These are phyloP conservation scores for Didymella glomerata DNA, from an alignment of 2,329 filamentous ascomycete species.

Conservation along the genomic window DNA sequence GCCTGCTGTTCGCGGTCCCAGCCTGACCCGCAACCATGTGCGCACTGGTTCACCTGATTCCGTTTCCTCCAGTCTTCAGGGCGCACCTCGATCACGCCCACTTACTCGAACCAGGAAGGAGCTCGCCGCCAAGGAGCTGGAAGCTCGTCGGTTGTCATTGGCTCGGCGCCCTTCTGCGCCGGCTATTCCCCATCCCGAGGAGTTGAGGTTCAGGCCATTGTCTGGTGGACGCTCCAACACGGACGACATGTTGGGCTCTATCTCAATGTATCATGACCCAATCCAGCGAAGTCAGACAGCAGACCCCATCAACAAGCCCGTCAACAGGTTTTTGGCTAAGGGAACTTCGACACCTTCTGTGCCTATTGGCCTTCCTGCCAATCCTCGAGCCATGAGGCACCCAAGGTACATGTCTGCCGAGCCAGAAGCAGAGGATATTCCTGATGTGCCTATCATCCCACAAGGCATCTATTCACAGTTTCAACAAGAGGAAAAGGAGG, in stretches of 20 bases:
- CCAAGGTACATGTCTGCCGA: conserved; percentile 72
- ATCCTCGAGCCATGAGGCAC: conserved; percentile 88
- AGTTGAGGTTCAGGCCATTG: conserved; percentile 52
- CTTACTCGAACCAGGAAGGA: conserved; percentile 54
- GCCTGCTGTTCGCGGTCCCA: conserved; percentile 41
- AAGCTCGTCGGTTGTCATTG: conserved; percentile 81
- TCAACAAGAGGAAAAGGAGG: conserved; percentile 43
- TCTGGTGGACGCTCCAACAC: conserved; percentile 48
- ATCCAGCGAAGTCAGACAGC: conserved; percentile 70
- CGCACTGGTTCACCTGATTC: conserved; percentile 50
- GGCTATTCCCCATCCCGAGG: conserved; percentile 77
- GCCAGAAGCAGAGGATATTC: conserved; percentile 58
- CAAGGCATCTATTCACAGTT: conserved; percentile 47
- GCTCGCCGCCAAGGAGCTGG: conserved; percentile 77
- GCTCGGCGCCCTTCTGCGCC: conserved; percentile 82
- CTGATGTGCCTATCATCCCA: conserved; percentile 66
- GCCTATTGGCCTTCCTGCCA: conserved; percentile 83
- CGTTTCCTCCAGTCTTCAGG: conserved; percentile 44
- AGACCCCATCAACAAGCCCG: conserved; percentile 61
- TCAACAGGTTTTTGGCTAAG: conserved; percentile 40
- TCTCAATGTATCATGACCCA: conserved; percentile 47
- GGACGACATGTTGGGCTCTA: conserved; percentile 53
- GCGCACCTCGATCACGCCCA: conserved; percentile 34
- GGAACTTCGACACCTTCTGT: conserved; percentile 60
- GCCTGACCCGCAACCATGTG: conserved; percentile 45